Evolutionary conservation across 176 grass and related monocot genomes (phyloP), one percentile per base, ranked within the genome.

Genomic region (Alloteropsis semialata): DNA sequence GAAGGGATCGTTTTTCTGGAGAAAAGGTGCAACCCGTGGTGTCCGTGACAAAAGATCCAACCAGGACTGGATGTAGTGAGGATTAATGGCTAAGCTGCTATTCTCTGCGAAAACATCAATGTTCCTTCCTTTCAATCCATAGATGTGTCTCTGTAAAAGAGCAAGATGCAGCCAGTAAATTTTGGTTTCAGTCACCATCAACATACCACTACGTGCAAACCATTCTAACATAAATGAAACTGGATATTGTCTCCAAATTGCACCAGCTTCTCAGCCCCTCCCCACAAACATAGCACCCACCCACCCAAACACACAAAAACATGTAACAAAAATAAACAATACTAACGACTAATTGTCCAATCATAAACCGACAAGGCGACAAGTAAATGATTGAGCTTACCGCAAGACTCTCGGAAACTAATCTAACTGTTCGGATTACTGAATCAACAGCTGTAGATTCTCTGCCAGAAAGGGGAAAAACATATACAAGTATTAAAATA

Each of bases 1-100:
- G 54, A 99, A 92, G 63, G 89, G 93, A 53, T 99, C 89, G 41
- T 92, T 96, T 72, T 99, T 99, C 72, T 88, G 85, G 42, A 99
- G 89, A 87, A 99, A 99, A 13, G 96, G 93, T 73, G 93, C 91
- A 61, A 99, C 96, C 50, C 96, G 89, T 82, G 96, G 96, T 77
- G 96, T 99, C 34, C 85, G 87, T 41, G 96, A 94, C 55, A 99
- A 84, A 41, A 99, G 87, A 92, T 99, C 76, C 79, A 99, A 80
- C 91, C 93, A 99, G 60, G 96, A 94, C 27, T 45, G 70, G 55
- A 99, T 82, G 61, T 94, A 94, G 77, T 84, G 80, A 78, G 87
- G 87, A 70, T 92, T 96, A 75, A 94, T 78, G 10, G 93, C 91
- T 85, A 99, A 92, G 78, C 91, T 96, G 86, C 93, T 99, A 65